phyloP scores from a whole-genome alignment of 139 green algal species.

The Zygnema circumcarinatum region DNA sequence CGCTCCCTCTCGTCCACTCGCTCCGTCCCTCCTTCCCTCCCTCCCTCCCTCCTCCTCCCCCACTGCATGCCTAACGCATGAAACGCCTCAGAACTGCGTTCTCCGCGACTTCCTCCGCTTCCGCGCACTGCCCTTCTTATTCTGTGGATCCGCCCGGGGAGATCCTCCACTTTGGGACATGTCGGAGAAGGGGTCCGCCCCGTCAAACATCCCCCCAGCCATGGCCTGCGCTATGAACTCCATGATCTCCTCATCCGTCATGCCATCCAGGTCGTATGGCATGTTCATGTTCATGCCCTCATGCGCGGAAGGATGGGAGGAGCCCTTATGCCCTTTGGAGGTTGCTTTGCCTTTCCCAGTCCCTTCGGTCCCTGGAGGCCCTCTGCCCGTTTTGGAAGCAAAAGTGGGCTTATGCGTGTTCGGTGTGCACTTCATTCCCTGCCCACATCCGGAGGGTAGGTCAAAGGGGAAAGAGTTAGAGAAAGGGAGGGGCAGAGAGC shows the following conservation, averaged over 20 bases:
- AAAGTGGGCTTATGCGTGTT: background rate
- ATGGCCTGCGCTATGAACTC: background rate
- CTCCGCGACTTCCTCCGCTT: slow-evolving; percentile 23
- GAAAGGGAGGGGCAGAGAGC: background rate
- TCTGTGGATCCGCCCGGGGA: background rate
- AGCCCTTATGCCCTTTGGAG: background rate
- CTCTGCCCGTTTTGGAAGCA: background rate
- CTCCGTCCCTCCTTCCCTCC: too few relatives aligned
- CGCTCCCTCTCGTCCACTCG: too few relatives aligned
- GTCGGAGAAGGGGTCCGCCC: background rate
- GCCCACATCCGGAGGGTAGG: background rate
- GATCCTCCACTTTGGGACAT: background rate
- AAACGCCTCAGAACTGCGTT: slow-evolving; percentile 30
- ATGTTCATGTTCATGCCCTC: background rate
- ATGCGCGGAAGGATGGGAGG: background rate
- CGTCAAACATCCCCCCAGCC: slow-evolving; percentile 10
- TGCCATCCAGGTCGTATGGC: background rate
- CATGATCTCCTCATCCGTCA: slow-evolving; percentile 25
- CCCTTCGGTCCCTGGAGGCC: background rate
- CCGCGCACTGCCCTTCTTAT: background rate
- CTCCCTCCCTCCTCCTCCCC: too few relatives aligned
- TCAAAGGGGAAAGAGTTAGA: background rate
- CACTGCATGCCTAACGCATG: too few relatives aligned
- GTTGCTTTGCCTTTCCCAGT: background rate
- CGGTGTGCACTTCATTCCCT: background rate